A percentile compares a stretch with the other conserved stretches of the same genome.
These are phyloP conservation scores for Leptodontidium sp. DNA, from an alignment of 2,329 filamentous ascomycete genomes.

Conservation along the genomic window DNA sequence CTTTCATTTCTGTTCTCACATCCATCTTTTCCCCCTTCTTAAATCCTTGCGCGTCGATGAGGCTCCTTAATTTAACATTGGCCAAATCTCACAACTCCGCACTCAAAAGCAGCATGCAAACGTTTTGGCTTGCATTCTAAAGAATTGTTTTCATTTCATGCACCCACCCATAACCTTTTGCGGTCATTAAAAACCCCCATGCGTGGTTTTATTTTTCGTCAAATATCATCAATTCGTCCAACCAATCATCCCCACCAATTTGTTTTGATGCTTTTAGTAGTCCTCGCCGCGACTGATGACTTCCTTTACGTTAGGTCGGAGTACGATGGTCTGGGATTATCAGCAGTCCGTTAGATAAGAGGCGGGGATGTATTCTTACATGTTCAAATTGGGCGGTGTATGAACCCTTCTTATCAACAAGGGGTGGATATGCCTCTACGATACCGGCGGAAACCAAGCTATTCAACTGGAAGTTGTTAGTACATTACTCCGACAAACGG, in stretches of 20 bases:
- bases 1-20: neutral
- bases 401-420: slow-evolving; percentile 91
- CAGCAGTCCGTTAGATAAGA: neutral
- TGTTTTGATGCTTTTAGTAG: slow-evolving; percentile 59
- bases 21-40: too few relatives aligned
- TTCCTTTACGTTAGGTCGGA: slow-evolving; percentile 84
- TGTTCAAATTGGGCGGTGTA: slow-evolving; percentile 96
- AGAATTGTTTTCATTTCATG: neutral
- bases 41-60: neutral
- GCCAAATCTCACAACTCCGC: too few relatives aligned
- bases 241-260: neutral
- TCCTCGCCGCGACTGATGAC: slow-evolving; percentile 87
- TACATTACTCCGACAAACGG: neutral
- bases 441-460: slow-evolving; percentile 84
- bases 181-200: slow-evolving; percentile 1
- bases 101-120: too few relatives aligned
- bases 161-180: slow-evolving; percentile 1
- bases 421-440: slow-evolving; percentile 88
- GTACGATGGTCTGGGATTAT: slow-evolving; percentile 72
- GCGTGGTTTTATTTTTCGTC: neutral
- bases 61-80: too few relatives aligned
- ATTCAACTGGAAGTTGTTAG: slow-evolving; percentile 70
- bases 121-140: neutral
- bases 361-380: slow-evolving; percentile 55
- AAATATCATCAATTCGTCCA: neutral